Base-by-base conservation (phyloP, 768 basidiomycete species). In the Auriscalpium microsporum region DNA sequence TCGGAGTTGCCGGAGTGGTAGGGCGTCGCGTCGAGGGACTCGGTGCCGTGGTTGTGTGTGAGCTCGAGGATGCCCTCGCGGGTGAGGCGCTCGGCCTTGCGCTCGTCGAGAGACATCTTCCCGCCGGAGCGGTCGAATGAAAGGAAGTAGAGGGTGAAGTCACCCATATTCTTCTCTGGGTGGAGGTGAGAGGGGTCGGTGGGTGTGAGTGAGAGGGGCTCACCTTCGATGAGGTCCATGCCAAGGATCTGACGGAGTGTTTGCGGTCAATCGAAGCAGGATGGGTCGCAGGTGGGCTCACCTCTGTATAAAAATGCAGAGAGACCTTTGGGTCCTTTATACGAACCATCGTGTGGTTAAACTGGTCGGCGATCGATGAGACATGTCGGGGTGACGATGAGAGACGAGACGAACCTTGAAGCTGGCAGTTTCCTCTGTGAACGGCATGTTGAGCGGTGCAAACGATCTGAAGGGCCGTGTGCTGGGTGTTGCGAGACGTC, bases 41-140 rank as follows among this genome's bases (percentile, higher is more conserved):
- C 95, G 55, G 91, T 90, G 54, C 94, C 91, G 68, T 93, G 90
- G 75, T 94, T 92, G 73, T 88, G 84, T 1, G 87, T 92, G 49
- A 93, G 77, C 68, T 94, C 90, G 56, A 93, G 80, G 61, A 94
- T 71, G 52, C 84, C 91, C 78, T 93, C 86, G 49, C 90, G 81
- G 48, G 73, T 63, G 64, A 80, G 81, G 23, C 73, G 71, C 46
- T 73, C 65, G n/a, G 64, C 66, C 17, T 72, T 65, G 63, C 77
- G 82, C 19, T 88, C 80, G 54, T 84, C 82, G 1, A 68, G 55
- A 3, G 79, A 75, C 35, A 80, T 64, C 17, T 60, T 73, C 28
- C 72, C 73, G 10, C 74, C 78, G 34, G 76, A 77, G 61, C 81
- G 78, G 61, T 85, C 84, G 72, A 80, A 95, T 2, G 83, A 92